Conservation (phyloP, 805 yeast genomes). For the Pichia membranifaciens region DNA sequence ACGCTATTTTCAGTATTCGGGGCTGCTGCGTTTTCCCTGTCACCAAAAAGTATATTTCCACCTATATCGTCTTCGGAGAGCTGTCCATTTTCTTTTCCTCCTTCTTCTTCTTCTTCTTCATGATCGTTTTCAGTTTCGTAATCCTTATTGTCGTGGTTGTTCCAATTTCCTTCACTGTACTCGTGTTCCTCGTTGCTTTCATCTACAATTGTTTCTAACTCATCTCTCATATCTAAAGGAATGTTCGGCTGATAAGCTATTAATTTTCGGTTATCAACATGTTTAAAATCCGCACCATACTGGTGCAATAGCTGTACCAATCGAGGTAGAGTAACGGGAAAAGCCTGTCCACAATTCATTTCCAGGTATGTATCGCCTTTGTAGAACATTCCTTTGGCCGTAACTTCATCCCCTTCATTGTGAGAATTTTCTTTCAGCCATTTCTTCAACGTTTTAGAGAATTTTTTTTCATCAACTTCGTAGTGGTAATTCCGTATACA, state of each 20-base stretch:
- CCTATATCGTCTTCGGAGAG: too few relatives aligned
- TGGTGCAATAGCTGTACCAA: constrained; percentile 61
- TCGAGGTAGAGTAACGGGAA: constrained; percentile 66
- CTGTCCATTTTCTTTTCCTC: constrained; percentile 6
- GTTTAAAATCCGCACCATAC: constrained; percentile 75
- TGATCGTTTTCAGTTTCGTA: not conserved
- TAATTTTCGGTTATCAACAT: constrained; percentile 48
- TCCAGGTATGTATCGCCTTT: constrained; percentile 28
- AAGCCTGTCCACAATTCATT: constrained; percentile 44
- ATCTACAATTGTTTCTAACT: constrained; percentile 61
- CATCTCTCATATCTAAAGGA: constrained; percentile 65
- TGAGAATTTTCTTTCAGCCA: constrained; percentile 32
- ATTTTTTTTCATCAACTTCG: constrained; percentile 72
- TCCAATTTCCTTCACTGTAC: constrained; percentile 24
- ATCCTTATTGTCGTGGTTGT: constrained; percentile 15
- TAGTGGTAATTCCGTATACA: constrained; percentile 72
- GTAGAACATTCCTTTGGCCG: constrained; percentile 19
- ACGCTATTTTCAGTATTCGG: not conserved
- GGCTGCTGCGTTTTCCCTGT: constrained; percentile 10
- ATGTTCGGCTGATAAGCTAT: constrained; percentile 62
- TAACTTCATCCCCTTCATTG: constrained; percentile 11
- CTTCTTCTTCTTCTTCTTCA: not conserved
- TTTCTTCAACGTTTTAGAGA: constrained; percentile 48
- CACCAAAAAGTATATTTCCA: too few relatives aligned
- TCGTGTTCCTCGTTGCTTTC: constrained; percentile 24